Conservation (phyloP, 352 stramenopile genomes). For the Globisporangium iwayamae region DNA sequence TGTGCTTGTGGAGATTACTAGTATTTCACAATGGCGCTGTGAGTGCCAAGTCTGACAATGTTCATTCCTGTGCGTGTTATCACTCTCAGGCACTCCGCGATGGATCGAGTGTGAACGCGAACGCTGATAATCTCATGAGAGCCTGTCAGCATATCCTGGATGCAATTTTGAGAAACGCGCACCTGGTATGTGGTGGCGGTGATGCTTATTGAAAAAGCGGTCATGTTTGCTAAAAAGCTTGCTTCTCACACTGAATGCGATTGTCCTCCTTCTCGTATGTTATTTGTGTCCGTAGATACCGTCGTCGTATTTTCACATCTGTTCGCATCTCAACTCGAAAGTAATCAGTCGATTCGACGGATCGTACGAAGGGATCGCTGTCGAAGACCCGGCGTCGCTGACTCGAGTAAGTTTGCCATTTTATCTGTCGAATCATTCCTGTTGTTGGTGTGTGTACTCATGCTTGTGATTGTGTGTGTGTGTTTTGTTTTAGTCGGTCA, state of each 20-base stretch:
- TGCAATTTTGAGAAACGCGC: constrained; percentile 65
- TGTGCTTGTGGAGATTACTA: not conserved
- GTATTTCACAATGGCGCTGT: not conserved
- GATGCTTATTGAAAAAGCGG: not conserved
- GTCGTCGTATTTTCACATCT: constrained; percentile 75
- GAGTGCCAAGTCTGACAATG: not conserved
- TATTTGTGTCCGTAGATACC: constrained; percentile 34
- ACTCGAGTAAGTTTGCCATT: constrained; percentile 36
- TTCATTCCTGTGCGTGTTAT: not conserved
- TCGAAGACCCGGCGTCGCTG: constrained; percentile 49
- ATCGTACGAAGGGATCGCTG: constrained; percentile 48
- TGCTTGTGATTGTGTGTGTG: not conserved
- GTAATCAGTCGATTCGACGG: constrained; percentile 71
- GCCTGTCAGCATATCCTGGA: constrained; percentile 82
- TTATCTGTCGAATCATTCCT: not conserved
- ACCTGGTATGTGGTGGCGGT: constrained; percentile 26
- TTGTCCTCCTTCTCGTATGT: not conserved
- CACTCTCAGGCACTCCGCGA: constrained; percentile 26
- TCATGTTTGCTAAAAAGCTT: not conserved
- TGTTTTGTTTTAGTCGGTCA: constrained; percentile 48
- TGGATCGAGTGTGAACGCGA: constrained; percentile 29
- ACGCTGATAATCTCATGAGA: constrained; percentile 79
- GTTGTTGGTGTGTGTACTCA: not conserved
- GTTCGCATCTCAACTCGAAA: constrained; percentile 67
- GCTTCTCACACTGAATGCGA: not conserved